Conservation (phyloP, 345 rosid genomes). For the Syzygium oleosum region DNA sequence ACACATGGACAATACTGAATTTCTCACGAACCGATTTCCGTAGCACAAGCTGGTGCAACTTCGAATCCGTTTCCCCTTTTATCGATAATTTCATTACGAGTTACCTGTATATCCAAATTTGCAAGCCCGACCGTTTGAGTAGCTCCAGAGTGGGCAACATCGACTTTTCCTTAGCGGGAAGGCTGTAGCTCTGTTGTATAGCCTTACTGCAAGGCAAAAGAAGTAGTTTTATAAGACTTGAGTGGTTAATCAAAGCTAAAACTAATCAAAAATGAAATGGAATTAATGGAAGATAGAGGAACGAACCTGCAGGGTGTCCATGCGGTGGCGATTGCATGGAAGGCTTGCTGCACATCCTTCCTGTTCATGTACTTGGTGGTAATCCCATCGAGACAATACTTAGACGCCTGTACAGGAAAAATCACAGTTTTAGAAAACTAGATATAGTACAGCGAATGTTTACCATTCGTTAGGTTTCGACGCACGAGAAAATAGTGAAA, state of each 20-base stretch:
- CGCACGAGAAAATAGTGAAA: not conserved
- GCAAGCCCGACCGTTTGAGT: not conserved
- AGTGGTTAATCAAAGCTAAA: not conserved
- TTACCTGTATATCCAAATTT: not conserved
- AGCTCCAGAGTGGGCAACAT: not conserved
- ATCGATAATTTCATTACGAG: not conserved
- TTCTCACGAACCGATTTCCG: not conserved
- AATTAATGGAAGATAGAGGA: not conserved
- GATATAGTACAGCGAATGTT: not conserved
- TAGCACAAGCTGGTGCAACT: not conserved
- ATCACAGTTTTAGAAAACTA: not conserved
- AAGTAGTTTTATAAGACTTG: not conserved
- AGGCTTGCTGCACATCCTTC: not conserved
- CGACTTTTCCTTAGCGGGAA: fast-evolving
- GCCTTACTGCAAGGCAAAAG: not conserved
- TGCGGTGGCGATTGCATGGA: not conserved
- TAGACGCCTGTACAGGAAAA: not conserved
- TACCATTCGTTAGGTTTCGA: not conserved
- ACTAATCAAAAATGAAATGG: not conserved
- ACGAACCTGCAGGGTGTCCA: not conserved
- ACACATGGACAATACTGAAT: too few species aligned
- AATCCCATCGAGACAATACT: not conserved
- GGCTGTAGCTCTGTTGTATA: not conserved
- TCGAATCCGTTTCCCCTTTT: not conserved
- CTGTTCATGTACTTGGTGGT: not conserved